Percentiles rank a stretch among this genome's conserved stretches.
These are phyloP conservation scores for Leccinellum albellum DNA, from an alignment of 768 basidiomycete genomes.

Conservation along the genomic window DNA sequence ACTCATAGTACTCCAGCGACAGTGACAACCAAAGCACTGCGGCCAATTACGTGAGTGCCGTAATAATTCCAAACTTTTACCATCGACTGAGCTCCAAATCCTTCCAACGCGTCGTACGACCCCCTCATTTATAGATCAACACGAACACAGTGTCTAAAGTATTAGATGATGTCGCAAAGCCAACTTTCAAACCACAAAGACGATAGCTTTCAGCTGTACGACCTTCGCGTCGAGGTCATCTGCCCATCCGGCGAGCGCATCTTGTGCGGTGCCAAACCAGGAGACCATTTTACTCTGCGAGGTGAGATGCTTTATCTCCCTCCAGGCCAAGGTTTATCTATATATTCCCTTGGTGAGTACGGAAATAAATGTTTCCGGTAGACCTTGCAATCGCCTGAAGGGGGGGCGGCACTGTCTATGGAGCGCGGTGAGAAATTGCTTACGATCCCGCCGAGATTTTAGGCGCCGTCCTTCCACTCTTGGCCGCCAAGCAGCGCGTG, in stretches of 20 bases:
- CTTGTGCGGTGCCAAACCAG: slow-evolving; percentile 60
- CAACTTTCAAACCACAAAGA: slow-evolving; percentile 1
- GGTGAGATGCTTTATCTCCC: slow-evolving; percentile 65
- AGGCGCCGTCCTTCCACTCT: slow-evolving; percentile 62
- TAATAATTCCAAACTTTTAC: no score
- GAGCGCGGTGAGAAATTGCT: background rate
- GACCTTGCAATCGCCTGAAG: background rate
- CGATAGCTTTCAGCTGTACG: slow-evolving; percentile 58
- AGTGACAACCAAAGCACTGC: no score
- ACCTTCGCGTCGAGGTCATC: slow-evolving; percentile 59
- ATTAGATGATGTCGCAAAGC: slow-evolving; percentile 3
- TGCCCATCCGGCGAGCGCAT: slow-evolving; percentile 56
- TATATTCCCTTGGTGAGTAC: slow-evolving; percentile 47
- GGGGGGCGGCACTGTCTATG: background rate
- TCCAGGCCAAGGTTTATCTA: slow-evolving; percentile 60
- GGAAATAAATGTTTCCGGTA: no score
- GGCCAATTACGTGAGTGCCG: no score
- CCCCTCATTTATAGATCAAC: no score
- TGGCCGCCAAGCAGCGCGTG: slow-evolving; percentile 62
- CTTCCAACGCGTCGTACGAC: no score
- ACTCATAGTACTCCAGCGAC: no score
- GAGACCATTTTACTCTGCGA: slow-evolving; percentile 58
- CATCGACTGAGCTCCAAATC: no score
- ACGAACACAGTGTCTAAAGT: no score
- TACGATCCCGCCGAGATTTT: background rate